These are phyloP conservation scores for Peronospora destructor DNA, from an alignment of 352 stramenopile genomes.

Conservation along the genomic window DNA sequence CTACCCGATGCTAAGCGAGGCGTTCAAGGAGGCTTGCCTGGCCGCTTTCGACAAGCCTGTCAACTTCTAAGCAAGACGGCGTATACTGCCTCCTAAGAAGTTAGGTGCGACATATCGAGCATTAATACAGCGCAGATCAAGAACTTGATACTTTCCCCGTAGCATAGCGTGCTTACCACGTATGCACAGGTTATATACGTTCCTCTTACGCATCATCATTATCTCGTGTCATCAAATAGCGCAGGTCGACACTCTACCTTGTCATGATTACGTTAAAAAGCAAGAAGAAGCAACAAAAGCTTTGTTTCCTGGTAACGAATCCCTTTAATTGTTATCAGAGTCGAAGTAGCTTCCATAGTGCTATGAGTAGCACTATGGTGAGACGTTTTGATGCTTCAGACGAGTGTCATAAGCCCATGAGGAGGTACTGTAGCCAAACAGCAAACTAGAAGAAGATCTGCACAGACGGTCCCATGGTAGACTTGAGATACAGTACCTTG, in stretches of 20 bases:
- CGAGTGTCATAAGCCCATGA: slow-evolving; percentile 1
- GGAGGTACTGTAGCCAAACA: background rate
- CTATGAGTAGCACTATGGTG: background rate
- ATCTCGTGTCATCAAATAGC: no score
- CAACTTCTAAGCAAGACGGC: no score
- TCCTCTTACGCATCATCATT: background rate
- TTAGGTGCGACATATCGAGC: slow-evolving; percentile 5
- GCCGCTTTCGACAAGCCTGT: slow-evolving; percentile 97
- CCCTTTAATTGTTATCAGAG: slow-evolving; percentile 41
- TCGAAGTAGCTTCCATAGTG: slow-evolving; percentile 35
- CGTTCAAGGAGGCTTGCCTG: slow-evolving; percentile 99
- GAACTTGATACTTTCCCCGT: slow-evolving; percentile 2
- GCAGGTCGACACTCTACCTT: background rate
- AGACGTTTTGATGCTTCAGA: slow-evolving; percentile 8
- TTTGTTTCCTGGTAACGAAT: slow-evolving; percentile 28
- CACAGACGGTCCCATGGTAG: slow-evolving; percentile 95
- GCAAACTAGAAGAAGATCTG: slow-evolving; percentile 99
- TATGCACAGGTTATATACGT: slow-evolving; percentile 28
- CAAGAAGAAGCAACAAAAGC: no score
- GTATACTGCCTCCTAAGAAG: slow-evolving; percentile 7
- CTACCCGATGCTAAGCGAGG: slow-evolving; percentile 96
- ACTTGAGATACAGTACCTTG: slow-evolving; percentile 99
- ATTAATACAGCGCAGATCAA: slow-evolving; percentile 11
- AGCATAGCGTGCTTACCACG: slow-evolving; percentile 13
- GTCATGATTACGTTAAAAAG: background rate